Percentiles rank a stretch among this genome's conserved stretches.
phyloP scores from a whole-genome alignment of 2,329 filamentous ascomycete species.

The Talaromyces amestolkiae region DNA sequence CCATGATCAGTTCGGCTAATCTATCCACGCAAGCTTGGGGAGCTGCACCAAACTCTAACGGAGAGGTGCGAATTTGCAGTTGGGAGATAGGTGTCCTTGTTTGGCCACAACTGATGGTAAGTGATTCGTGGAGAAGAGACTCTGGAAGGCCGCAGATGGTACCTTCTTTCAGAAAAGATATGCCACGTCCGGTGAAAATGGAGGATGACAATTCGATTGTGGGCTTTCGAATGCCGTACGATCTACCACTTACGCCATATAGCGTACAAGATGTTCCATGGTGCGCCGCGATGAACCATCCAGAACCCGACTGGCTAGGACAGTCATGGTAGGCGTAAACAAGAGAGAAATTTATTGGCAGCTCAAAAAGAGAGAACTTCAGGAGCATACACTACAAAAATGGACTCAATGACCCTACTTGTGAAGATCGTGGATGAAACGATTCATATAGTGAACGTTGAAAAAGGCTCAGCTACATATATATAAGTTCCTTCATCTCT shows the following conservation, averaged over 20 bases:
- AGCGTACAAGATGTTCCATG: slow-evolving; percentile 65
- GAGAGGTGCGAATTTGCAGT: slow-evolving; percentile 69
- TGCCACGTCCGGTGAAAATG: too few relatives aligned
- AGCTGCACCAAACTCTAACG: slow-evolving; percentile 55
- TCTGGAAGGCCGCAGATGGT: slow-evolving; percentile 55
- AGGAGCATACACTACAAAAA: neutral
- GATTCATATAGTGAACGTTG: neutral
- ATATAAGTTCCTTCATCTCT: neutral
- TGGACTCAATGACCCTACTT: neutral
- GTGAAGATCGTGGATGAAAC: neutral
- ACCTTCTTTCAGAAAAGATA: too few relatives aligned
- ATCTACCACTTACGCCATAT: slow-evolving; percentile 70
- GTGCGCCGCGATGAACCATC: slow-evolving; percentile 64
- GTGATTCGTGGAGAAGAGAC: slow-evolving; percentile 22
- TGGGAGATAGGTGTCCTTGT: slow-evolving; percentile 82
- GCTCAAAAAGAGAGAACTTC: neutral
- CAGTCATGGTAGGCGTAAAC: slow-evolving; percentile 36
- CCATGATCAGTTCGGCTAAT: slow-evolving; percentile 85
- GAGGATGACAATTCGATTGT: too few relatives aligned
- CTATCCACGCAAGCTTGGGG: slow-evolving; percentile 89
- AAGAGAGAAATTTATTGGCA: too few relatives aligned
- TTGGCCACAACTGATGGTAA: slow-evolving; percentile 63
- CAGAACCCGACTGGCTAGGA: slow-evolving; percentile 61
- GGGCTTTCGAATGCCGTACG: slow-evolving; percentile 79
- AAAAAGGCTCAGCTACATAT: neutral